Evolutionary conservation across 257 asterid species (phyloP), one percentile per base, ranked within the genome.

Genomic region (Scutellaria baicalensis): DNA sequence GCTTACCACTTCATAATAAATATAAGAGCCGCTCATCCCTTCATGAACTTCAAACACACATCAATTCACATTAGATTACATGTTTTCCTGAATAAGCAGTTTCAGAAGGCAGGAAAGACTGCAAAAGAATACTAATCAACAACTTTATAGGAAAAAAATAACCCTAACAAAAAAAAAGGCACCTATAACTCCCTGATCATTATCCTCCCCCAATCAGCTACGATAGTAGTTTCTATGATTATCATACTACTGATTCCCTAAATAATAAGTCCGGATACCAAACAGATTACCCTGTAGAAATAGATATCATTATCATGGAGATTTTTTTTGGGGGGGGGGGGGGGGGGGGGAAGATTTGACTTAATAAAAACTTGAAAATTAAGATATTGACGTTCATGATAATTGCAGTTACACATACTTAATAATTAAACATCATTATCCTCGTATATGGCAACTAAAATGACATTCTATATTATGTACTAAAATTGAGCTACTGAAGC

Each of bases 1-100:
- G 39, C 21, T 3, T 16, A 35, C 35, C 60, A 58, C 50, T 42
- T 58, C n/a, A 64, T 58, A 36, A 21, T 16, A 31, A 50, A n/a
- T n/a, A n/a, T 60, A 21, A 0, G 18, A 40, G 17, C 33, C 21
- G 20, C 49, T 50, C 35, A 36, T 47, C 44, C 35, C 45, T 61
- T 65, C 33, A 10, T 16, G 21, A 43, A 43, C 51, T 57, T 70
- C 55, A 67, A 21, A 61, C 55, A 67, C n/a, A 61, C 69, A 58
- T 58, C 64, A 51, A 23, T 51, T 36, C 12, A 54, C 9, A 44
- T 44, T 13, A 18, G 44, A 45, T 47, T 40, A 47, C 23, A 60
- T 18, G 5, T 35, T 4, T 38, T 42, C 14, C 38, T 23, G 23
- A 67, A 0, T 9, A 16, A 44, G 40, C 64, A 39, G 38, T 9